These are phyloP conservation scores for Strobilomyces echinocephalus DNA, from an alignment of 768 basidiomycete species.

Conservation along the genomic window DNA sequence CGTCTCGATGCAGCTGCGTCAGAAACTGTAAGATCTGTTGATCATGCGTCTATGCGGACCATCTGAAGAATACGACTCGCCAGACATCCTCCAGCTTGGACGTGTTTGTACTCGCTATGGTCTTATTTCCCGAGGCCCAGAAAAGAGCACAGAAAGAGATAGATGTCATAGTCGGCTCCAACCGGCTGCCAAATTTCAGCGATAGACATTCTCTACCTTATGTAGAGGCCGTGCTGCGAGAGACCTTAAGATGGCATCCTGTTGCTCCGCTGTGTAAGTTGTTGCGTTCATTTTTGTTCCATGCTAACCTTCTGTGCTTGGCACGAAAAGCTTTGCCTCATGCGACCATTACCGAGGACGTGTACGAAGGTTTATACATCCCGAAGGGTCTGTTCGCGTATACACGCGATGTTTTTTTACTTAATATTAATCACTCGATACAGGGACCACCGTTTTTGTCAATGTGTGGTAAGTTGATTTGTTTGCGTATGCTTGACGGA, in stretches of 20 bases:
- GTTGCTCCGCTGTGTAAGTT: conserved; percentile 18
- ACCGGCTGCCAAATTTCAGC: conserved; percentile 19
- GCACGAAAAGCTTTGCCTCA: conserved; percentile 20
- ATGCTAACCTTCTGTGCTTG: background rate
- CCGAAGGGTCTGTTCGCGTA: conserved; percentile 18
- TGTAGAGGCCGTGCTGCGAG: conserved; percentile 21
- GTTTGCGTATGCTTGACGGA: background rate
- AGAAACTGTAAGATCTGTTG: conserved; percentile 21
- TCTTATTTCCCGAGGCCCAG: conserved; percentile 24
- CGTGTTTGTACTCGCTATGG: conserved; percentile 28
- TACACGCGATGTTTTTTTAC: background rate
- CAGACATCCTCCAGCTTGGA: conserved; percentile 21
- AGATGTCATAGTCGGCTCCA: conserved; percentile 17
- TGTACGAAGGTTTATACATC: conserved; percentile 24
- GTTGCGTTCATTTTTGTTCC: background rate
- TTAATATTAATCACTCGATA: background rate
- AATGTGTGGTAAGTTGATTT: conserved; percentile 20
- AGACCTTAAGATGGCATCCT: conserved; percentile 24
- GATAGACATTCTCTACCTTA: conserved; percentile 24
- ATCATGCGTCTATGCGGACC: background rate
- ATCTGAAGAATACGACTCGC: background rate
- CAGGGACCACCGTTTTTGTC: conserved; percentile 18
- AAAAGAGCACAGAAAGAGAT: conserved; percentile 24
- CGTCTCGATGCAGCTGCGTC: conserved; percentile 16
- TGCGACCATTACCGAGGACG: conserved; percentile 16